Evolutionary conservation across 306 rosid species (phyloP).

Genomic region (Macrotyloma uniflorum): DNA sequence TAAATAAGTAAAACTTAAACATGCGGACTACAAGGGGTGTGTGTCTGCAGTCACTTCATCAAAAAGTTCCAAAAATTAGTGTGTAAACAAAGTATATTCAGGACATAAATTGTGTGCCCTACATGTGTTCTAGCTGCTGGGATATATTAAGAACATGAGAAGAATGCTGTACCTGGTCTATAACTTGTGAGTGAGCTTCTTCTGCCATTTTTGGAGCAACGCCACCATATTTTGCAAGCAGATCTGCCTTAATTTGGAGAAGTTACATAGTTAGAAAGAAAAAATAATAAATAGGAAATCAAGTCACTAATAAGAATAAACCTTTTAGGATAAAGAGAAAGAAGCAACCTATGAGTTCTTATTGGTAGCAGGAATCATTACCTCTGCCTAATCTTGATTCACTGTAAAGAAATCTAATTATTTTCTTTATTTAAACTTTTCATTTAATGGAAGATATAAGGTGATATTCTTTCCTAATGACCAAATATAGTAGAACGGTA

Average conservation of each 20-base stretch:
- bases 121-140: constrained; percentile 11
- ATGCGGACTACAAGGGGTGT: constrained; percentile 3
- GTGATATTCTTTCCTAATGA: constrained; percentile 13
- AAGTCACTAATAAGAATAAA: constrained; percentile 20
- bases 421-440: background rate
- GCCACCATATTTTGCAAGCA: constrained; percentile 87
- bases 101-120: background rate
- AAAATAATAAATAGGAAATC: background rate
- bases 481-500: background rate
- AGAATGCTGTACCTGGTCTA: constrained; percentile 66
- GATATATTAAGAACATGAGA: constrained; percentile 12
- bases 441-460: background rate
- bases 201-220: constrained; percentile 99
- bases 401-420: background rate
- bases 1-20: background rate
- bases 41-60: background rate
- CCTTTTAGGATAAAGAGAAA: background rate
- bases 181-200: constrained; percentile 89
- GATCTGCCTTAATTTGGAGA: constrained; percentile 70
- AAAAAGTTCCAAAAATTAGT: constrained; percentile 16
- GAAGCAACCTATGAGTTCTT: background rate
- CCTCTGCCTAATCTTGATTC: background rate
- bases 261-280: constrained; percentile 36
- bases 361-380: background rate
- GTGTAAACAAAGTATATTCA: constrained; percentile 8